Conservation (phyloP, 2,329 filamentous ascomycete species). For the Pseudogymnoascus sp. region DNA sequence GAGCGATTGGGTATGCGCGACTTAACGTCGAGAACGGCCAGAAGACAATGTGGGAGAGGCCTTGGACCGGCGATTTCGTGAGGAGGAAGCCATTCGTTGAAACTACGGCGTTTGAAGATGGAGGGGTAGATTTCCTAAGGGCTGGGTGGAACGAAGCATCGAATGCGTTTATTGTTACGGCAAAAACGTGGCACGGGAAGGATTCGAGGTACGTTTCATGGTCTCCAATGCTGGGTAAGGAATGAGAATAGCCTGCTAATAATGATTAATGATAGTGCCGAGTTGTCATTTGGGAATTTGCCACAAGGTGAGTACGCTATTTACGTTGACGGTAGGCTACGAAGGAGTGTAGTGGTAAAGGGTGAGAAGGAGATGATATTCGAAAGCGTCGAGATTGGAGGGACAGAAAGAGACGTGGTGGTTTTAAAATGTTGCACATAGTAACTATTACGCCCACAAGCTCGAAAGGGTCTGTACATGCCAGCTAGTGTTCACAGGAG, state of each 20-base stretch:
- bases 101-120: not conserved
- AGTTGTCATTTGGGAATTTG: not conserved
- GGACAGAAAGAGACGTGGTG: not conserved
- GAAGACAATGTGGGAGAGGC: slow-evolving; percentile 29
- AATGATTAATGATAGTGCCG: not conserved
- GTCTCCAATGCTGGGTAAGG: not conserved
- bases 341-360: not conserved
- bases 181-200: slow-evolving; percentile 7
- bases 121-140: slow-evolving; percentile 6
- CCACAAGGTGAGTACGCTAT: not conserved
- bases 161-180: slow-evolving; percentile 7
- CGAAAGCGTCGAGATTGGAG: not conserved
- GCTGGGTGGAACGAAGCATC: not conserved
- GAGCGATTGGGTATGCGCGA: slow-evolving; percentile 29
- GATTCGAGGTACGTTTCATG: not conserved
- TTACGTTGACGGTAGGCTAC: not conserved
- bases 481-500: not conserved
- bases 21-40: slow-evolving; percentile 31
- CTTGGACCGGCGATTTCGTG: slow-evolving; percentile 19
- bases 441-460: not conserved
- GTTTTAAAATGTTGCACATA: not conserved
- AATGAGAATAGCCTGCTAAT: not conserved
- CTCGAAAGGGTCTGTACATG: not conserved
- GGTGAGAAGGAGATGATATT: not conserved
- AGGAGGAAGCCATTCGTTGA: slow-evolving; percentile 13